These are phyloP conservation scores for Hyaloperonospora brassicae DNA, from an alignment of 352 stramenopile genomes.

Conservation along the genomic window DNA sequence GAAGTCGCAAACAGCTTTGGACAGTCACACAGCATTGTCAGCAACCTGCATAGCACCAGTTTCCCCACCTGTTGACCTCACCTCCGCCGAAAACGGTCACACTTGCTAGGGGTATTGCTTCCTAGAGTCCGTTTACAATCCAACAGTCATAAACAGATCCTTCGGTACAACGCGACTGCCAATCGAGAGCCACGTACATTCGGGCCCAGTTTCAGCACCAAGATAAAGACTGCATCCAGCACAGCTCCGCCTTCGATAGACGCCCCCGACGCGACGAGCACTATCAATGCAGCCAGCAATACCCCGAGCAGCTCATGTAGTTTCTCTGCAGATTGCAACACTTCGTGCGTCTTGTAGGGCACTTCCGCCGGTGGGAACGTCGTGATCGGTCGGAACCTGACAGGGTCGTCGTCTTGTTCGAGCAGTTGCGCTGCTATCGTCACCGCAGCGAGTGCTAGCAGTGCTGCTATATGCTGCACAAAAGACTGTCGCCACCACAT, in stretches of 20 bases:
- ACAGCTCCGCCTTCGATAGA: constrained; percentile 84
- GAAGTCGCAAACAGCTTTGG: constrained; percentile 25
- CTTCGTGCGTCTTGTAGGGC: constrained; percentile 14
- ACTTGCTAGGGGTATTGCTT: constrained; percentile 87
- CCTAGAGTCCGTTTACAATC: constrained; percentile 13
- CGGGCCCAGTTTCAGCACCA: constrained; percentile 82
- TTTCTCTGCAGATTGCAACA: constrained; percentile 14
- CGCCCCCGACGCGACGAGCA: constrained; percentile 59
- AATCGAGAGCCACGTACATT: constrained; percentile 33
- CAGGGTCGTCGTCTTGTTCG: constrained; percentile 11
- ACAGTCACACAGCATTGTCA: constrained; percentile 2
- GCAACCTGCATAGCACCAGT: not conserved
- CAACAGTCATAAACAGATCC: not conserved
- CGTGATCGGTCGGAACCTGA: constrained; percentile 22
- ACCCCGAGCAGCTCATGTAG: constrained; percentile 27
- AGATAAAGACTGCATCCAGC: constrained; percentile 89
- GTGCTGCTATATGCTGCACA: constrained; percentile 2
- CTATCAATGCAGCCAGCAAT: constrained; percentile 32
- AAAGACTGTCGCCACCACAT: constrained; percentile 8
- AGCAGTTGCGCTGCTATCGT: constrained; percentile 5
- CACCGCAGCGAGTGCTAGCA: constrained; percentile 6
- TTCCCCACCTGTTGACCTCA: constrained; percentile 4
- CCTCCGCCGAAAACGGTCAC: constrained; percentile 87
- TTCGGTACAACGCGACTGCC: not conserved
- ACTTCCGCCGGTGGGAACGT: constrained; percentile 16